These are phyloP conservation scores for Thoreauomyces humboldtii DNA, from an alignment of 192 early-diverging fungal genomes.

Conservation along the genomic window DNA sequence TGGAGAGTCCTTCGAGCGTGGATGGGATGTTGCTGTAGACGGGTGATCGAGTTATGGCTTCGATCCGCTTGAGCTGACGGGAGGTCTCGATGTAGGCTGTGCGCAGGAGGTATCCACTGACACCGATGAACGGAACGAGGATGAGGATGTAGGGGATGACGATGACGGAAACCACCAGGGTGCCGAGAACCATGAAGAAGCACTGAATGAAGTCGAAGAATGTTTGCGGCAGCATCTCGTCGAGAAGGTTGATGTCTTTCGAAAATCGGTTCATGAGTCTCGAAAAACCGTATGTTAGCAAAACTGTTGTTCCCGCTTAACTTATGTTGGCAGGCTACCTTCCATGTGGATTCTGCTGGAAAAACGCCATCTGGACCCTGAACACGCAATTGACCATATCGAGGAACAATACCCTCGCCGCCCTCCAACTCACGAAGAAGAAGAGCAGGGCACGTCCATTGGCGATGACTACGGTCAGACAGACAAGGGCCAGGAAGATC, in stretches of 20 bases:
- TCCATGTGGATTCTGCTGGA: constrained; percentile 61
- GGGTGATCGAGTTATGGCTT: constrained; percentile 62
- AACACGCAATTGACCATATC: constrained; percentile 46
- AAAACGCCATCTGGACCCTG: constrained; percentile 53
- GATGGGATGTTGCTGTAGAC: constrained; percentile 60
- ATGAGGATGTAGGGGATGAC: constrained; percentile 65
- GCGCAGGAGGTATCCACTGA: constrained; percentile 52
- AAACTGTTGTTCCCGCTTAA: neutral
- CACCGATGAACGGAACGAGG: constrained; percentile 44
- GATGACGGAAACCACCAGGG: constrained; percentile 55
- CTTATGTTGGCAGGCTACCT: constrained; percentile 59
- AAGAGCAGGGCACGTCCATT: constrained; percentile 51
- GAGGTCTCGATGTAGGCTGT: constrained; percentile 51
- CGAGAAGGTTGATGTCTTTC: constrained; percentile 60
- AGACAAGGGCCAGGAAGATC: constrained; percentile 41
- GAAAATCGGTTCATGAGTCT: constrained; percentile 35
- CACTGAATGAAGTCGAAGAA: constrained; percentile 61
- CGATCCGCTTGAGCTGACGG: constrained; percentile 68
- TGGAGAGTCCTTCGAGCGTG: constrained; percentile 65
- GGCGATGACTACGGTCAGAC: constrained; percentile 47
- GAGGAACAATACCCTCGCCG: constrained; percentile 34
- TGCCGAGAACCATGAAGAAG: constrained; percentile 60
- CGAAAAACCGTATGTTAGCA: neutral
- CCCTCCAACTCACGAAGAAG: constrained; percentile 48
- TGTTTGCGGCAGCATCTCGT: constrained; percentile 55